These are phyloP conservation scores for Lichtheimia hyalospora DNA, from an alignment of 371 early-diverging fungal species.

Conservation along the genomic window DNA sequence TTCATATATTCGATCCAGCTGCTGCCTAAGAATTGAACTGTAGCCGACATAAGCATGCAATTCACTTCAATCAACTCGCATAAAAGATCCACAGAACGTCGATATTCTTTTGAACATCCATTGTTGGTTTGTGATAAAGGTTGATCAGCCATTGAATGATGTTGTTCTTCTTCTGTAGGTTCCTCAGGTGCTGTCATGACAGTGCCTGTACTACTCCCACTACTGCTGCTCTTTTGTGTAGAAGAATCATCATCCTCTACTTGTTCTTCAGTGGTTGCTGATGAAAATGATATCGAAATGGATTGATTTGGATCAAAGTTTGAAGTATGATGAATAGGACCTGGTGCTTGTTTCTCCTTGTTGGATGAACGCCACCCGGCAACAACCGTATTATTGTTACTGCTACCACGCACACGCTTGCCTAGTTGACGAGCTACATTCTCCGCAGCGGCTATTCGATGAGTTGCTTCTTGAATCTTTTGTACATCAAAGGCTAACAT, in stretches of 20 bases:
- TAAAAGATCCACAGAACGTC: constrained; percentile 15
- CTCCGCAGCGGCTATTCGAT: constrained; percentile 41
- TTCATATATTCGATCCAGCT: constrained; percentile 54
- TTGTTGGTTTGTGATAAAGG: background rate
- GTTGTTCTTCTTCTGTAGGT: background rate
- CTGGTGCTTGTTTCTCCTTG: background rate
- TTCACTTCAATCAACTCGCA: constrained; percentile 43
- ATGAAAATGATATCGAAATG: background rate
- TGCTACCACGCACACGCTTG: constrained; percentile 27
- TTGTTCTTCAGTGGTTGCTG: background rate
- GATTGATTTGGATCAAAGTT: background rate
- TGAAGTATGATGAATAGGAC: background rate
- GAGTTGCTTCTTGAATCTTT: constrained; percentile 40
- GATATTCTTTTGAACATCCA: background rate
- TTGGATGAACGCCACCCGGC: background rate
- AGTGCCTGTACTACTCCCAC: background rate
- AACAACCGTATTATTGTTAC: constrained; percentile 14
- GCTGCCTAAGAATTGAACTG: constrained; percentile 44
- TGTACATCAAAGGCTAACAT: constrained; percentile 43
- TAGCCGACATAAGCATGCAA: constrained; percentile 50
- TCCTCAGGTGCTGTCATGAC: constrained; percentile 13
- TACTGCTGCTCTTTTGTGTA: no score
- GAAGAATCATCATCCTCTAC: background rate
- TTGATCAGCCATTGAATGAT: background rate
- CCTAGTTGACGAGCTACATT: constrained; percentile 30